Evolutionary conservation across 805 yeast species (phyloP), one percentile per base, ranked within the genome.

Genomic region (Saturnispora sanitii): DNA sequence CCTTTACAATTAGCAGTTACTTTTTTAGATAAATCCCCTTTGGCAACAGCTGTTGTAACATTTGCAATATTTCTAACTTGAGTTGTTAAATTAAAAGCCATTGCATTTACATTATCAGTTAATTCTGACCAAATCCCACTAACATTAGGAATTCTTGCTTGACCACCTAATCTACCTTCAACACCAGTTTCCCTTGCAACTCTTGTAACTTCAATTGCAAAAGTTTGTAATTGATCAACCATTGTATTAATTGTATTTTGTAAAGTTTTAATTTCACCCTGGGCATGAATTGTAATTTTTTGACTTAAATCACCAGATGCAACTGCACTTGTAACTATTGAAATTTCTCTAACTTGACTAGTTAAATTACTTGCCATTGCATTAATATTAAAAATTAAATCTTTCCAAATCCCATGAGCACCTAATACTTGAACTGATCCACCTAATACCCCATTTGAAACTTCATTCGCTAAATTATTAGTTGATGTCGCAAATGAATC

Each of bases 151-250:
- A 81, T 79, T 45, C 77, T 71, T 1, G 94, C 94, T 58, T 84
- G 95, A 7, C 95, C 95, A 40, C 95, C 95, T 40, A 84, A 67
- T 37, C 85, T 72, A 47, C 95, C 95, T 50, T 83, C 83, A 15
- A 84, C 94, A 57, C 95, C 95, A 18, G 87, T 87, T 58, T 85
- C 94, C 44, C 92, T 69, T 2, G 94, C 90, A 11, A 84, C 94
- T 45, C 87, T 75, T 2, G 90, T 78, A 28, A 84, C 94, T 59
- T 85, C 94, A 50, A 82, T 80, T 1, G 92, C 90, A 62, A 83
- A 83, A 19, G 81, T 78, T 51, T 88, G 67, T 50, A 83, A 71
- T 57, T 83, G 92, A 56, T 82, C 90, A 61, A 83, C 92, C 92
- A 83, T 85, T 44, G 87, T 76, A 56, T 85, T 85, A 53, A 84